Evolutionary conservation across 2,329 filamentous ascomycete species (phyloP).

Genomic region (Fusarium sp.): DNA sequence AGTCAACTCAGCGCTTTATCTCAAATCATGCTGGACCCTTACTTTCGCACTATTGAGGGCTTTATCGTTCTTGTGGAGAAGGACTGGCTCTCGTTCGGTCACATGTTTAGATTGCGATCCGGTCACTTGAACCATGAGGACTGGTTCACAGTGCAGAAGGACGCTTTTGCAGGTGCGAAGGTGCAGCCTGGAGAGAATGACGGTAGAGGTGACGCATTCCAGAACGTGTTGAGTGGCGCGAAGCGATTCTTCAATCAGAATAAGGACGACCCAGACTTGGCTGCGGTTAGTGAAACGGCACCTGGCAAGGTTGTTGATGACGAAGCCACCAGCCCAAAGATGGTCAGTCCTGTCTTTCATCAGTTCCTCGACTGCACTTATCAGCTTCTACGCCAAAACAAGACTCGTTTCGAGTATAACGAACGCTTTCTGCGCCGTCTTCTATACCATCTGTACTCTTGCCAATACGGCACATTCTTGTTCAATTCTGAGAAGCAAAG

Average conservation of each 20-base stretch:
- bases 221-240: slow-evolving; percentile 87
- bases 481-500: slow-evolving; percentile 96
- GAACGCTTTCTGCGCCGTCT: slow-evolving; percentile 91
- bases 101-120: slow-evolving; percentile 95
- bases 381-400: slow-evolving; percentile 87
- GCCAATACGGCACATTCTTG: slow-evolving; percentile 96
- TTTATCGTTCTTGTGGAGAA: slow-evolving; percentile 97
- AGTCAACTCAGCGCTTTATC: slow-evolving; percentile 92
- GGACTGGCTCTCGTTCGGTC: slow-evolving; percentile 97
- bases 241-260: slow-evolving; percentile 88
- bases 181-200: slow-evolving; percentile 73
- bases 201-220: slow-evolving; percentile 78
- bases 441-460: slow-evolving; percentile 93
- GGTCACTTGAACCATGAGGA: slow-evolving; percentile 91
- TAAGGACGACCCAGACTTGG: slow-evolving; percentile 73
- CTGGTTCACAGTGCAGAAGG: slow-evolving; percentile 91
- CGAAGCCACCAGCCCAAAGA: slow-evolving; percentile 84
- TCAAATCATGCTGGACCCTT: slow-evolving; percentile 94
- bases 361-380: slow-evolving; percentile 97
- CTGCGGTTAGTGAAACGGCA: slow-evolving; percentile 59
- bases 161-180: slow-evolving; percentile 74
- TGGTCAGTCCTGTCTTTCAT: slow-evolving; percentile 96
- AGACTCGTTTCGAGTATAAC: slow-evolving; percentile 93
- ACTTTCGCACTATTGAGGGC: slow-evolving; percentile 92
- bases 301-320: slow-evolving; percentile 60